A percentile compares a stretch with the other conserved stretches of the same genome.
phyloP scores from a whole-genome alignment of 1,284 basidiomycete species.

The Ganoderma leucocontextum region DNA sequence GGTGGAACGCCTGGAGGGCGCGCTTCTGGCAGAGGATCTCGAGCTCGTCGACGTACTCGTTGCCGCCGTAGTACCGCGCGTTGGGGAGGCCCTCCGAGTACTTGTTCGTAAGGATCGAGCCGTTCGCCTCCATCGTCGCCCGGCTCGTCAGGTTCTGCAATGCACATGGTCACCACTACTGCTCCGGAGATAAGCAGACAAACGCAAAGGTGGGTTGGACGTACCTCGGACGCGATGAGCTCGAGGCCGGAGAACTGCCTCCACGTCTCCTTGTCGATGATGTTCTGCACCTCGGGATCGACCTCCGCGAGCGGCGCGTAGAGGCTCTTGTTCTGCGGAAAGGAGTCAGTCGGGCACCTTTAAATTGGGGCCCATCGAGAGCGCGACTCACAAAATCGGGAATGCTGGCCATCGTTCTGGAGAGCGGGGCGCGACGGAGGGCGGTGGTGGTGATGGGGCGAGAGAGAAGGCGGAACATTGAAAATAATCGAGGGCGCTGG shows the following conservation, averaged over 20 bases:
- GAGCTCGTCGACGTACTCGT: constrained; percentile 97
- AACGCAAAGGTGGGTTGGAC: constrained; percentile 24
- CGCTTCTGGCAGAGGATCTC: constrained; percentile 96
- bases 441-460: constrained; percentile 35
- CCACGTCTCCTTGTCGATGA: constrained; percentile 99
- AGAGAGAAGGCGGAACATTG: constrained; percentile 41
- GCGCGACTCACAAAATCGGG: constrained; percentile 60
- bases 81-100: constrained; percentile 96
- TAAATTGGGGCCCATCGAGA: not conserved
- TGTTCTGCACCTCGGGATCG: constrained; percentile 95
- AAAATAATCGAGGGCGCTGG: constrained; percentile 33
- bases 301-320: constrained; percentile 89
- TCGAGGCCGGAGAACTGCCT: constrained; percentile 98
- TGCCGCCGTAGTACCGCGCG: constrained; percentile 98
- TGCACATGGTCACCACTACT: constrained; percentile 18
- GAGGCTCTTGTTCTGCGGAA: constrained; percentile 85
- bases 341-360: not conserved
- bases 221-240: constrained; percentile 92
- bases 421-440: constrained; percentile 31
- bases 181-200: constrained; percentile 30
- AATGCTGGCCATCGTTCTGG: constrained; percentile 65
- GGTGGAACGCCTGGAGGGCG: constrained; percentile 96
- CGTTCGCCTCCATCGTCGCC: constrained; percentile 98
- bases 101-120: constrained; percentile 99
- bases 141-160: constrained; percentile 90